These are phyloP conservation scores for Metschnikowia dekortorum DNA, from an alignment of 805 yeast species.

Conservation along the genomic window DNA sequence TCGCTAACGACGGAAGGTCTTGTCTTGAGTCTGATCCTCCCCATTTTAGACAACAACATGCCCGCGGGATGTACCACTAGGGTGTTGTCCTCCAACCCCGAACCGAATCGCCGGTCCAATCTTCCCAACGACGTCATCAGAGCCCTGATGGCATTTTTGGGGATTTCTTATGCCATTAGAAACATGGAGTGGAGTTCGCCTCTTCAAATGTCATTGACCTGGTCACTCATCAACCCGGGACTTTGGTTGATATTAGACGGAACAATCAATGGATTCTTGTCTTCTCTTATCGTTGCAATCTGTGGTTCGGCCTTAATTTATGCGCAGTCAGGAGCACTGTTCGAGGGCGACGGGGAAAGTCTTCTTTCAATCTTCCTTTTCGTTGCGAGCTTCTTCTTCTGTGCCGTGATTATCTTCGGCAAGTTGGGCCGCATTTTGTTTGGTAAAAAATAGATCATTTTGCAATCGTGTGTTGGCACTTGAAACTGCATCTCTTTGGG, in stretches of 20 bases:
- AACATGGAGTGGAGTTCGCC: constrained; percentile 66
- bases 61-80: constrained; percentile 29
- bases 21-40: constrained; percentile 52
- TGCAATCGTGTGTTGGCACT: not conserved
- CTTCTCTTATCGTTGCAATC: constrained; percentile 29
- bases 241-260: constrained; percentile 67
- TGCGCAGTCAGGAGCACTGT: constrained; percentile 22
- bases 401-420: constrained; percentile 64
- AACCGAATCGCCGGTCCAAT: constrained; percentile 27
- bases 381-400: constrained; percentile 61
- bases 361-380: constrained; percentile 45
- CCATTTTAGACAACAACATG: constrained; percentile 35
- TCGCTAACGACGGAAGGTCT: constrained; percentile 46
- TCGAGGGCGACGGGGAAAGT: constrained; percentile 21
- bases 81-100: constrained; percentile 37
- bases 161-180: constrained; percentile 66
- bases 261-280: constrained; percentile 47
- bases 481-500: not conserved
- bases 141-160: constrained; percentile 58
- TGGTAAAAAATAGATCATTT: constrained; percentile 8
- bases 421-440: constrained; percentile 59
- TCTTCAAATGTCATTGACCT: constrained; percentile 58
- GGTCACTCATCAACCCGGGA: constrained; percentile 60
- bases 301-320: constrained; percentile 31
- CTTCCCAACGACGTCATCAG: constrained; percentile 35